A percentile compares a stretch with the other conserved stretches of the same genome.
Evolutionary conservation across 1,139 yeast species (phyloP).

Genomic region (Kodamaea alishanica): DNA sequence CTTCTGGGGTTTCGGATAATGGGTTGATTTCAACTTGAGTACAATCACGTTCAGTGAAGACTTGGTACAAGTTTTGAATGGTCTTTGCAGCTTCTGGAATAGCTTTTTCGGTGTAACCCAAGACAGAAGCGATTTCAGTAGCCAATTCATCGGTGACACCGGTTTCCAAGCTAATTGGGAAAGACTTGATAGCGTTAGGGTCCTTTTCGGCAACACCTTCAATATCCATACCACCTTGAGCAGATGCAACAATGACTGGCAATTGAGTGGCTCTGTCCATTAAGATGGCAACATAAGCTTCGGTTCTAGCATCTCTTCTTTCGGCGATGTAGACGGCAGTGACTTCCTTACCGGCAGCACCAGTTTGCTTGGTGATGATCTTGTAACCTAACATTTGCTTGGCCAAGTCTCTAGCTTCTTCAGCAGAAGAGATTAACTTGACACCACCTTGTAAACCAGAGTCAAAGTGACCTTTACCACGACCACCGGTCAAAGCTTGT

Average conservation of each 20-base stretch:
- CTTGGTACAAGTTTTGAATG: slow-evolving; percentile 81
- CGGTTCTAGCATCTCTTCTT: slow-evolving; percentile 89
- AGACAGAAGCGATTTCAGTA: slow-evolving; percentile 65
- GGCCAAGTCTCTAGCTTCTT: slow-evolving; percentile 85
- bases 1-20: slow-evolving; percentile 86
- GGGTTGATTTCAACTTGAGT: slow-evolving; percentile 99
- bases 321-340: slow-evolving; percentile 95
- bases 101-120: slow-evolving; percentile 81
- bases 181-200: slow-evolving; percentile 91
- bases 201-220: slow-evolving; percentile 94
- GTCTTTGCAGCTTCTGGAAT: slow-evolving; percentile 84
- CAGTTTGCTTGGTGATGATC: slow-evolving; percentile 96
- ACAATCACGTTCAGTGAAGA: slow-evolving; percentile 87
- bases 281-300: slow-evolving; percentile 91
- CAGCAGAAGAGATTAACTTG: slow-evolving; percentile 78
- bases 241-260: slow-evolving; percentile 91
- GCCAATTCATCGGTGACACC: slow-evolving; percentile 86
- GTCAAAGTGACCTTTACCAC: slow-evolving; percentile 98
- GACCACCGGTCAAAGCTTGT: slow-evolving; percentile 98
- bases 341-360: slow-evolving; percentile 94
- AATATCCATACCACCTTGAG: slow-evolving; percentile 99
- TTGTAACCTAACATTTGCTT: slow-evolving; percentile 88
- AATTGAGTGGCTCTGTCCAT: slow-evolving; percentile 90
- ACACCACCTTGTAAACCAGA: slow-evolving; percentile 97
- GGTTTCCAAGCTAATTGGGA: slow-evolving; percentile 67